These are phyloP conservation scores for Serendipita sp. DNA, from an alignment of 768 basidiomycete species.

Conservation along the genomic window DNA sequence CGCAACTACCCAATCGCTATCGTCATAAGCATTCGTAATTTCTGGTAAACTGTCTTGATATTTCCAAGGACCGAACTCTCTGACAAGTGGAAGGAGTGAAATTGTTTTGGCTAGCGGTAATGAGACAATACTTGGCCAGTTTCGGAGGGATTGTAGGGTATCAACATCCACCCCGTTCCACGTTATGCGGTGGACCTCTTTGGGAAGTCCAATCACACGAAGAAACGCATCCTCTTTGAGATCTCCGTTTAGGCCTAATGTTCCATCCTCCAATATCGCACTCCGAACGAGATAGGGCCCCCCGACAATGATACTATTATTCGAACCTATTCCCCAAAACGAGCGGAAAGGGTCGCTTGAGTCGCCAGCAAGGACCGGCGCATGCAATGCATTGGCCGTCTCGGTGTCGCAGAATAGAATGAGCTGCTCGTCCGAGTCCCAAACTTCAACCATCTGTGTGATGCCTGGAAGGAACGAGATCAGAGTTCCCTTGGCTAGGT, in stretches of 20 bases:
- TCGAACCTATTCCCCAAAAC: slow-evolving; percentile 62
- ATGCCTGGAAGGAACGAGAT: slow-evolving; percentile 41
- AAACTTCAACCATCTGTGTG: slow-evolving; percentile 40
- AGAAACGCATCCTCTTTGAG: slow-evolving; percentile 40
- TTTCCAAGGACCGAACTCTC: slow-evolving; percentile 49
- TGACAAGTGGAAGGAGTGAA: slow-evolving; percentile 23
- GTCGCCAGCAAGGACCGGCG: slow-evolving; percentile 40
- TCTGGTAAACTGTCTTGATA: slow-evolving; percentile 66
- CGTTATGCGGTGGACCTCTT: slow-evolving; percentile 30
- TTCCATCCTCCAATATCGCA: slow-evolving; percentile 19
- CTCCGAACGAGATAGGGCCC: slow-evolving; percentile 33
- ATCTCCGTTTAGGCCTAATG: slow-evolving; percentile 50
- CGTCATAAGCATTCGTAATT: slow-evolving; percentile 37
- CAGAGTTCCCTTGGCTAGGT: slow-evolving; percentile 21
- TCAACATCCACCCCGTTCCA: slow-evolving; percentile 50
- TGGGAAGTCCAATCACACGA: slow-evolving; percentile 44
- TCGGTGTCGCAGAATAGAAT: slow-evolving; percentile 49
- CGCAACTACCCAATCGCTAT: slow-evolving; percentile 46
- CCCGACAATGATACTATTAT: slow-evolving; percentile 39
- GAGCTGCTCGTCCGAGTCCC: slow-evolving; percentile 50
- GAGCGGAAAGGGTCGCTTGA: slow-evolving; percentile 23
- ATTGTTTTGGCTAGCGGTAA: slow-evolving; percentile 12
- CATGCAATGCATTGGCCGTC: slow-evolving; percentile 60
- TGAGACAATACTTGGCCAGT: background rate
- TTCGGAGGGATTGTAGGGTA: slow-evolving; percentile 23